A percentile compares a stretch with the other conserved stretches of the same genome.
Evolutionary conservation across 345 rosid genomes (phyloP).

Genomic region (Linum trigynum): DNA sequence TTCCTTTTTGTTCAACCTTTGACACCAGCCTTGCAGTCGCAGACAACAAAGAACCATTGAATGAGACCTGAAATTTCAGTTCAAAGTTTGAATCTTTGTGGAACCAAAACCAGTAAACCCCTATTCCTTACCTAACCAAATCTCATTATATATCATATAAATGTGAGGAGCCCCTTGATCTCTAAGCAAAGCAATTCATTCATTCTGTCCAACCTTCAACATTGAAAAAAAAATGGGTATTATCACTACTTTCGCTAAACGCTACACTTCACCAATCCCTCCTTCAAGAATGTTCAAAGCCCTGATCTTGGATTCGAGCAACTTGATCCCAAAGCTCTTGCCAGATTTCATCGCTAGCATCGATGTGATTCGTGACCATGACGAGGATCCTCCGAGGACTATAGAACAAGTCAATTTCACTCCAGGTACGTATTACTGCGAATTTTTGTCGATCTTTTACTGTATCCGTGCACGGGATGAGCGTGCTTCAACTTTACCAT

Average conservation of each 20-base stretch:
- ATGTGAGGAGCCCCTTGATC: no score
- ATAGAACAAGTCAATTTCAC: conserved; percentile 30
- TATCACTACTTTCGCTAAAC: conserved; percentile 13
- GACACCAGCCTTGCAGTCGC: not conserved
- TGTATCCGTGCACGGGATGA: no score
- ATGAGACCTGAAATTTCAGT: not conserved
- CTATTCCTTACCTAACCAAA: not conserved
- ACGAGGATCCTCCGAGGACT: conserved; percentile 14
- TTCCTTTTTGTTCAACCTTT: no score
- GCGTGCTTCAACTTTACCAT: no score
- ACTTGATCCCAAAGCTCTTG: conserved; percentile 22
- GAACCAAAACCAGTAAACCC: not conserved
- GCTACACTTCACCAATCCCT: conserved; percentile 13
- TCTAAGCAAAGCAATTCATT: no score
- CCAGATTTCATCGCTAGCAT: conserved; percentile 28
- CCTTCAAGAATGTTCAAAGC: conserved; percentile 26
- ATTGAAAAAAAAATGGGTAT: conserved; percentile 12
- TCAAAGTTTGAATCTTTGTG: not conserved
- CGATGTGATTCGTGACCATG: conserved; percentile 21
- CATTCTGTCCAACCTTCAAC: not conserved
- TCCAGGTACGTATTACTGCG: conserved; percentile 4
- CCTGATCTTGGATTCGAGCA: conserved; percentile 24
- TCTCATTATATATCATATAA: not conserved
- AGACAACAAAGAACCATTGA: not conserved
- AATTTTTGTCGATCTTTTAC: not conserved